phyloP scores from a whole-genome alignment of 768 basidiomycete species.

The Phlebiopsis flavidoalba region DNA sequence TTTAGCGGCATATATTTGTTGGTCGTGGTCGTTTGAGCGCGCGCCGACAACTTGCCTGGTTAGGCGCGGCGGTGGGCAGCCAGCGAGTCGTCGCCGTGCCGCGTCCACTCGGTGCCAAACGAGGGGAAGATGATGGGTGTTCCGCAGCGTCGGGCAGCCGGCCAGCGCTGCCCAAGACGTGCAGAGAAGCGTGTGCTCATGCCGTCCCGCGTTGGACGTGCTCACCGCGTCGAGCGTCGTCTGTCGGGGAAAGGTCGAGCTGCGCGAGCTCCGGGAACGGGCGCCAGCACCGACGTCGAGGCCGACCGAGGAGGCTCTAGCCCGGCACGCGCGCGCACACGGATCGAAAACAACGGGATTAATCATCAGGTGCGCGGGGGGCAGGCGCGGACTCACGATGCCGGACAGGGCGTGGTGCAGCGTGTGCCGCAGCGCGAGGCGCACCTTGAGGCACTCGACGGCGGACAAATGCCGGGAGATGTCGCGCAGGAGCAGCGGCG shows the following conservation, averaged over 20 bases:
- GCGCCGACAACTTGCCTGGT: not conserved
- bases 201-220: constrained; percentile 35
- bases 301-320: constrained; percentile 55
- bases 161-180: constrained; percentile 46
- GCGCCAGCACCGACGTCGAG: constrained; percentile 50
- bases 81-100: constrained; percentile 30
- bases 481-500: constrained; percentile 51
- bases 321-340: not conserved
- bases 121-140: constrained; percentile 56
- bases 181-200: constrained; percentile 49
- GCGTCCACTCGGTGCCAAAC: constrained; percentile 46
- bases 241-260: constrained; percentile 62
- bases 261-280: constrained; percentile 42
- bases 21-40: not conserved
- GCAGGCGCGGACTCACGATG: constrained; percentile 45
- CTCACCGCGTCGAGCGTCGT: constrained; percentile 43
- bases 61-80: constrained; percentile 19
- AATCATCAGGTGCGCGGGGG: no score
- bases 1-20: not conserved
- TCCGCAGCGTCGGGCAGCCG: constrained; percentile 49
- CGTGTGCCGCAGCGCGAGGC: constrained; percentile 59
- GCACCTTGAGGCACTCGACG: constrained; percentile 47
- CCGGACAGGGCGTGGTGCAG: constrained; percentile 60
- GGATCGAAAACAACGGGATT: not conserved
- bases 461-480: constrained; percentile 46